phyloP scores from a whole-genome alignment of 257 asterid species.

The Fraxinus anomala region DNA sequence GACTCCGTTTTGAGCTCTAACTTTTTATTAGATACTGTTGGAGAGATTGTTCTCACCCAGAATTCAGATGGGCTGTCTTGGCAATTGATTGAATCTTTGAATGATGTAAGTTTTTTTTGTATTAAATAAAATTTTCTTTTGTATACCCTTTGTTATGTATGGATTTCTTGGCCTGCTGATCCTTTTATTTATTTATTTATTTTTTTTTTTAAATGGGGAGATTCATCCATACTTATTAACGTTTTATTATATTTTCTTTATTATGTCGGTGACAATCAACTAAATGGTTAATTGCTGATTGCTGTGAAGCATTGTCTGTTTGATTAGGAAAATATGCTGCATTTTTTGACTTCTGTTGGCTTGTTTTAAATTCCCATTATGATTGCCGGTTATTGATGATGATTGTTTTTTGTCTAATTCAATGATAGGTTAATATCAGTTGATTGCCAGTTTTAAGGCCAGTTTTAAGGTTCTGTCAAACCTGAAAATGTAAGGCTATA shows the following conservation, averaged over 20 bases:
- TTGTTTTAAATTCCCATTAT: neutral
- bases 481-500: neutral
- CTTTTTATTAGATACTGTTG: constrained; percentile 60
- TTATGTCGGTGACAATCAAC: constrained; percentile 13
- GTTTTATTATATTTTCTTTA: neutral
- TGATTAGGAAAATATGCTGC: constrained; percentile 9
- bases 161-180: constrained; percentile 15
- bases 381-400: constrained; percentile 6
- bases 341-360: neutral
- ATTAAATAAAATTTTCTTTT: neutral
- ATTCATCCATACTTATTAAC: neutral
- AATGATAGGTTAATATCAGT: neutral
- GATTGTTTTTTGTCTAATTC: neutral
- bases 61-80: constrained; percentile 65
- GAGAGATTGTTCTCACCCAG: constrained; percentile 69
- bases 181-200: neutral
- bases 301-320: constrained; percentile 19
- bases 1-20: constrained; percentile 51
- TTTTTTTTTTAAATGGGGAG: constrained; percentile 2
- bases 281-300: constrained; percentile 12
- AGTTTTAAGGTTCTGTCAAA: neutral
- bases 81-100: constrained; percentile 51
- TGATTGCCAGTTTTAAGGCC: neutral
- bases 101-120: constrained; percentile 45
- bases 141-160: neutral